These are phyloP conservation scores for Phytophthora capsici DNA, from an alignment of 352 stramenopile genomes.

Conservation along the genomic window DNA sequence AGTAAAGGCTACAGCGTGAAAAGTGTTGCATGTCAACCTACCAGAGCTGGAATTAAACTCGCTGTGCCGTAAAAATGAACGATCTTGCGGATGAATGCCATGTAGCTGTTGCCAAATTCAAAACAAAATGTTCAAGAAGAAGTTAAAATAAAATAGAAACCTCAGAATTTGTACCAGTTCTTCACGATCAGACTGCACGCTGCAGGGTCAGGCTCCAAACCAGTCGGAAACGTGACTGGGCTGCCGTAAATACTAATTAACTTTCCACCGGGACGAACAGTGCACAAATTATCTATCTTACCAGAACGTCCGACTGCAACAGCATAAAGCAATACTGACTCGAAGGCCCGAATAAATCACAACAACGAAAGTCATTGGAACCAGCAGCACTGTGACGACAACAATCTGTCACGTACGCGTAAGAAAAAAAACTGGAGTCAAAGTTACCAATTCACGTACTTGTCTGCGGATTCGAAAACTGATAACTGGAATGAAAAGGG, in stretches of 20 bases:
- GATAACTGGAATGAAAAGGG: slow-evolving; percentile 5
- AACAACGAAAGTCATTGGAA: slow-evolving; percentile 7
- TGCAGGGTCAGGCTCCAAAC: background rate
- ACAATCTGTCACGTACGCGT: slow-evolving; percentile 4
- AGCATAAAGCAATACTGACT: slow-evolving; percentile 30
- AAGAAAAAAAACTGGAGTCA: background rate
- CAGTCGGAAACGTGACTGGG: slow-evolving; percentile 11
- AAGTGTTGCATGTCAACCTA: slow-evolving; percentile 4
- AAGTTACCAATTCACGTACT: background rate
- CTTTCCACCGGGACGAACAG: too few species aligned
- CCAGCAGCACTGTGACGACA: background rate
- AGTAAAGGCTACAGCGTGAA: background rate
- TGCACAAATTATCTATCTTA: background rate
- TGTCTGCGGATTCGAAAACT: slow-evolving; percentile 9
- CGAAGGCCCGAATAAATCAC: slow-evolving; percentile 28
- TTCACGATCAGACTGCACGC: slow-evolving; percentile 23
- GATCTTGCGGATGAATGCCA: slow-evolving; percentile 41
- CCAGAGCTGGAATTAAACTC: slow-evolving; percentile 18
- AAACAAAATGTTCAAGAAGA: too few species aligned
- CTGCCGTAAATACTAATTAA: slow-evolving; percentile 9
- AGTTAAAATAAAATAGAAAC: background rate
- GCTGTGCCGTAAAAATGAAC: slow-evolving; percentile 33
- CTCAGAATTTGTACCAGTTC: slow-evolving; percentile 30
- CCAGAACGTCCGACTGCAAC: slow-evolving; percentile 36
- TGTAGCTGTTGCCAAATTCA: slow-evolving; percentile 25